Conservation (phyloP, 352 stramenopile genomes). For the Phytophthora idaei region DNA sequence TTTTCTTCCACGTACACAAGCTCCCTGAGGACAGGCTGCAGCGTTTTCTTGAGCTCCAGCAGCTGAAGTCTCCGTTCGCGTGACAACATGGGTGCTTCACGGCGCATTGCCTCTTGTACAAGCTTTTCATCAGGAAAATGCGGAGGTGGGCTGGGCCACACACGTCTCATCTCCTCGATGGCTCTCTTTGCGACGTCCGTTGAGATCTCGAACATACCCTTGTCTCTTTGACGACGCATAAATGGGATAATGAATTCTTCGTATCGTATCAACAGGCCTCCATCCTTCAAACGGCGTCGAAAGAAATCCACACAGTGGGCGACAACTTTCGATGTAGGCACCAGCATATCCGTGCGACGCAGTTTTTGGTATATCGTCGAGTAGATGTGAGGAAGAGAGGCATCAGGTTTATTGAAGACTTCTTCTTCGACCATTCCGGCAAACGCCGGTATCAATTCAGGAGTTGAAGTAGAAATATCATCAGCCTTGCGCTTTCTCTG, state of each 20-base stretch:
- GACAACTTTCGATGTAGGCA: constrained; percentile 57
- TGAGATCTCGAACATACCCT: constrained; percentile 26
- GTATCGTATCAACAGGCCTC: constrained; percentile 58
- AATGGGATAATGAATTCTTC: constrained; percentile 59
- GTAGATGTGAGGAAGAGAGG: constrained; percentile 46
- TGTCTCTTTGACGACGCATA: constrained; percentile 37
- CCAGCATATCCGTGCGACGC: constrained; percentile 36
- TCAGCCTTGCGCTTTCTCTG: constrained; percentile 31
- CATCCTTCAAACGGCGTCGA: constrained; percentile 41
- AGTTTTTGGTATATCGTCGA: constrained; percentile 45
- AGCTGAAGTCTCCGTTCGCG: constrained; percentile 48
- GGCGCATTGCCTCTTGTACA: constrained; percentile 43
- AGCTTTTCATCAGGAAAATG: constrained; percentile 51
- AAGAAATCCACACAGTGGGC: constrained; percentile 43
- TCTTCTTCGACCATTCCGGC: constrained; percentile 64
- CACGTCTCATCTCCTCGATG: constrained; percentile 55
- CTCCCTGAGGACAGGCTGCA: constrained; percentile 45
- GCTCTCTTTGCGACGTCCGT: constrained; percentile 22
- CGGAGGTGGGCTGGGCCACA: constrained; percentile 48
- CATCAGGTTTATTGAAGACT: constrained; percentile 48
- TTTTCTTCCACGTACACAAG: constrained; percentile 49
- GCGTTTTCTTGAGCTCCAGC: constrained; percentile 51
- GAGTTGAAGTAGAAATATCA: constrained; percentile 15
- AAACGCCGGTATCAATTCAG: constrained; percentile 49
- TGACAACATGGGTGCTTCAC: constrained; percentile 39